Evolutionary conservation across 768 basidiomycete species (phyloP).

Genomic region (Leccinum subtestaceum): DNA sequence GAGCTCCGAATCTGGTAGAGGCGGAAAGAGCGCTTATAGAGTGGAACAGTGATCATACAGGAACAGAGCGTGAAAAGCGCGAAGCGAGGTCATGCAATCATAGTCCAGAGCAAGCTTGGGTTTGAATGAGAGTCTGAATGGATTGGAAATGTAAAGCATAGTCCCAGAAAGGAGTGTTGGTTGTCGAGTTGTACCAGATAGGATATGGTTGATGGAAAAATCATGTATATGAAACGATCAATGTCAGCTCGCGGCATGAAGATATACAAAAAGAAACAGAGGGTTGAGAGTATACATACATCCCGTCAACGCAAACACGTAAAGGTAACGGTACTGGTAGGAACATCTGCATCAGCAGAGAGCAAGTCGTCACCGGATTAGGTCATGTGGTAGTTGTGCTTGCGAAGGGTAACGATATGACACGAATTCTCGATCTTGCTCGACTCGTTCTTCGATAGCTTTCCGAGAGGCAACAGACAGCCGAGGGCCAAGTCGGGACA

Average conservation of each 20-base stretch:
- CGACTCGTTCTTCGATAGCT: constrained; percentile 74
- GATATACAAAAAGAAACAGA: constrained; percentile 18
- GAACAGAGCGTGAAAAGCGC: constrained; percentile 7
- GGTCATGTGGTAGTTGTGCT: constrained; percentile 59
- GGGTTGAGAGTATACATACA: constrained; percentile 9
- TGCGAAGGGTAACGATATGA: constrained; percentile 85
- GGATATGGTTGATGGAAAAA: constrained; percentile 14
- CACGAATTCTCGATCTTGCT: constrained; percentile 82
- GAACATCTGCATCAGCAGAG: not conserved
- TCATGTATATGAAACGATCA: constrained; percentile 21
- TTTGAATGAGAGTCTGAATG: constrained; percentile 14
- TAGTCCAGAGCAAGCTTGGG: constrained; percentile 25
- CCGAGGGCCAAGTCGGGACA: constrained; percentile 49
- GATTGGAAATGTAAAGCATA: constrained; percentile 17
- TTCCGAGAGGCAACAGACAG: constrained; percentile 67
- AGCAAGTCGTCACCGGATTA: constrained; percentile 43
- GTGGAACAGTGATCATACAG: constrained; percentile 13
- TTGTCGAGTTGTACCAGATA: constrained; percentile 15
- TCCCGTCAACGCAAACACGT: constrained; percentile 1
- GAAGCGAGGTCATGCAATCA: constrained; percentile 21
- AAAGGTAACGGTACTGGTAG: constrained; percentile 3
- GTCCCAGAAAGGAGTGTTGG: constrained; percentile 27
- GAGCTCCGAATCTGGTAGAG: constrained; percentile 9
- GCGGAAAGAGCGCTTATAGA: constrained; percentile 13
- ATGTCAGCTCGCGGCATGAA: constrained; percentile 16